Evolutionary conservation across 1,139 yeast genomes (phyloP).

Genomic region (Chernovozyma aurita): DNA sequence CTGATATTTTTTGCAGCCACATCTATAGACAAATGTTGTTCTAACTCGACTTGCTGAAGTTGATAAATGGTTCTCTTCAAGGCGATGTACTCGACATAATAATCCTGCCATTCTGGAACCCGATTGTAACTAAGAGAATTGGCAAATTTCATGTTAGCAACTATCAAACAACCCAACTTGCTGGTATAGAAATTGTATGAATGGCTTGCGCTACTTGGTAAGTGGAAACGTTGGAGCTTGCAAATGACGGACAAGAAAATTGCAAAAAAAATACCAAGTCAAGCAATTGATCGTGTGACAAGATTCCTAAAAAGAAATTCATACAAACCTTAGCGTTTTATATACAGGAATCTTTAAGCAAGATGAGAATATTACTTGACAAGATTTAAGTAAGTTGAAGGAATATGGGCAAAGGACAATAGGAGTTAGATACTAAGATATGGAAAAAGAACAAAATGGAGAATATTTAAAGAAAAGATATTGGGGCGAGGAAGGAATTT

Average conservation of each 20-base stretch:
- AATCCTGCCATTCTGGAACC: conserved; percentile 76
- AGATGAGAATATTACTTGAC: no score
- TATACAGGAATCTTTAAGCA: not conserved
- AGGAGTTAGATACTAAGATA: no score
- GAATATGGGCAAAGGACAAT: no score
- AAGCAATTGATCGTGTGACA: conserved; percentile 6
- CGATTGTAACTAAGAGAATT: conserved; percentile 74
- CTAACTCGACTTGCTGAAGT: conserved; percentile 31
- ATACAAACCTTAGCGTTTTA: not conserved
- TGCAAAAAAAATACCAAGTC: not conserved
- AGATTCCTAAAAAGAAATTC: not conserved
- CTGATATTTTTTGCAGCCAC: not conserved
- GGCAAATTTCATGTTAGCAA: conserved; percentile 72
- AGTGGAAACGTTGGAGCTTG: not conserved
- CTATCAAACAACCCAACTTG: no score
- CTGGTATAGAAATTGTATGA: not conserved
- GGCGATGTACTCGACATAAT: conserved; percentile 61
- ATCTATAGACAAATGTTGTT: conserved; percentile 4
- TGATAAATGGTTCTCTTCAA: conserved; percentile 58
- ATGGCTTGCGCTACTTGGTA: not conserved
- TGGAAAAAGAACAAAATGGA: no score
- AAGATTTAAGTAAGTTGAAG: no score
- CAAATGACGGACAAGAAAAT: not conserved
- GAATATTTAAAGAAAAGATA: no score
- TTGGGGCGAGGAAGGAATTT: no score